Evolutionary conservation across 352 stramenopile species (phyloP).

Genomic region (Globisporangium iwayamae): DNA sequence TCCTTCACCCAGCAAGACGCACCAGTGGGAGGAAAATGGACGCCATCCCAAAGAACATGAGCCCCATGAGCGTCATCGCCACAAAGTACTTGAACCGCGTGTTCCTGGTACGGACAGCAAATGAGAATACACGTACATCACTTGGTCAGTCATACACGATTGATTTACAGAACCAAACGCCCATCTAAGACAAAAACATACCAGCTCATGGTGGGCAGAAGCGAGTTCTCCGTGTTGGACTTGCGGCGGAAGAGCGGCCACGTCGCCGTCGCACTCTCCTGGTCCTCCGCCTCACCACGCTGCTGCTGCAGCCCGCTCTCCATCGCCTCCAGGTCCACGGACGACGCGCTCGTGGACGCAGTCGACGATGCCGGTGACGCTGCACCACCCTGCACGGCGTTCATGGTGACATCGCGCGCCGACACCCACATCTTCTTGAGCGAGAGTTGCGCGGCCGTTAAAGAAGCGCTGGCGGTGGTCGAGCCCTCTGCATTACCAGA

Average conservation of each 20-base stretch:
- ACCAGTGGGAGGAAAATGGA: constrained; percentile 73
- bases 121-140: neutral
- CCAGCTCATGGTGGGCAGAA: constrained; percentile 60
- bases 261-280: constrained; percentile 22
- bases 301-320: constrained; percentile 39
- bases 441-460: constrained; percentile 17
- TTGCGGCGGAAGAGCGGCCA: constrained; percentile 48
- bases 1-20: neutral
- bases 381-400: constrained; percentile 11
- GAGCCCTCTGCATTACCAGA: constrained; percentile 16
- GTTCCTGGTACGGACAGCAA: constrained; percentile 34
- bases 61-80: constrained; percentile 52
- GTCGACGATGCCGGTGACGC: constrained; percentile 7
- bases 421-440: constrained; percentile 66
- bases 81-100: constrained; percentile 84
- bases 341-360: constrained; percentile 6
- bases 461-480: constrained; percentile 13
- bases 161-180: no score
- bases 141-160: neutral
- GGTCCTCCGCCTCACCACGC: constrained; percentile 13
- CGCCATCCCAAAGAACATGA: constrained; percentile 83
- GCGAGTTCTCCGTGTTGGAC: constrained; percentile 23
- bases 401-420: constrained; percentile 51
- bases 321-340: constrained; percentile 28
- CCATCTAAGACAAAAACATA: constrained; percentile 8